These are phyloP conservation scores for Anastatica hierochuntica DNA, from an alignment of 345 rosid species.

Conservation along the genomic window DNA sequence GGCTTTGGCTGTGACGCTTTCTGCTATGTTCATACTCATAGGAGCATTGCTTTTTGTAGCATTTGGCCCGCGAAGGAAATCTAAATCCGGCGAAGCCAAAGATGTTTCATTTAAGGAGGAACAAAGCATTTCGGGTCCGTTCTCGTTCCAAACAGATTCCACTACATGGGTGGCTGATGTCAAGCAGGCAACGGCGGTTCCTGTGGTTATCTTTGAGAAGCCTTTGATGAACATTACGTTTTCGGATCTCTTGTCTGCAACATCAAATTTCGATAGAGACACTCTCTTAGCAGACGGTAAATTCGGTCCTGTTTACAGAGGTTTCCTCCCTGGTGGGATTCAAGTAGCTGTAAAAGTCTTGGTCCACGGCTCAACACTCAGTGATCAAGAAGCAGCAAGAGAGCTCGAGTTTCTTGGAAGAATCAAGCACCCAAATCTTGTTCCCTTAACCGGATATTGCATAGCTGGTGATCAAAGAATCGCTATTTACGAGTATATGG, in stretches of 20 bases:
- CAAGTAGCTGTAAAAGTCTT: constrained; percentile 93
- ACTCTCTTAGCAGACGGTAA: constrained; percentile 88
- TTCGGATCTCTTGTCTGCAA: constrained; percentile 79
- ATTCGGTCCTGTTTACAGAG: constrained; percentile 89
- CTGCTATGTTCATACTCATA: constrained; percentile 50
- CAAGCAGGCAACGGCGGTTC: constrained; percentile 68
- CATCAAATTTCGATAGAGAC: constrained; percentile 75
- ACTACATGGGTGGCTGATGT: constrained; percentile 94
- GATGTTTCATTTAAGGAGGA: constrained; percentile 64
- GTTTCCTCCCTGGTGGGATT: constrained; percentile 82
- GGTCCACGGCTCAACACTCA: constrained; percentile 79
- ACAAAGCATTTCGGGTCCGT: constrained; percentile 67
- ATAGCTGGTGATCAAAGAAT: constrained; percentile 91
- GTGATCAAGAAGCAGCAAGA: constrained; percentile 82
- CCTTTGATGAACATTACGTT: constrained; percentile 78
- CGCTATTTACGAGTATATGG: constrained; percentile 92
- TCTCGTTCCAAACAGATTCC: constrained; percentile 85
- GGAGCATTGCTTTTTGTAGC: constrained; percentile 59
- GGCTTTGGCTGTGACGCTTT: constrained; percentile 60
- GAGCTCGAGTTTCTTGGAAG: constrained; percentile 88
- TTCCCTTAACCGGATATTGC: constrained; percentile 86
- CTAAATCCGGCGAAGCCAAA: constrained; percentile 41
- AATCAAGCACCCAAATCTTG: constrained; percentile 82
- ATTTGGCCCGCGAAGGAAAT: constrained; percentile 54
- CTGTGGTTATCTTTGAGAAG: constrained; percentile 79